Percentiles rank a stretch among this genome's conserved stretches.
Conservation (phyloP, 2,329 filamentous ascomycete genomes). For the Coniochaeta sp. region DNA sequence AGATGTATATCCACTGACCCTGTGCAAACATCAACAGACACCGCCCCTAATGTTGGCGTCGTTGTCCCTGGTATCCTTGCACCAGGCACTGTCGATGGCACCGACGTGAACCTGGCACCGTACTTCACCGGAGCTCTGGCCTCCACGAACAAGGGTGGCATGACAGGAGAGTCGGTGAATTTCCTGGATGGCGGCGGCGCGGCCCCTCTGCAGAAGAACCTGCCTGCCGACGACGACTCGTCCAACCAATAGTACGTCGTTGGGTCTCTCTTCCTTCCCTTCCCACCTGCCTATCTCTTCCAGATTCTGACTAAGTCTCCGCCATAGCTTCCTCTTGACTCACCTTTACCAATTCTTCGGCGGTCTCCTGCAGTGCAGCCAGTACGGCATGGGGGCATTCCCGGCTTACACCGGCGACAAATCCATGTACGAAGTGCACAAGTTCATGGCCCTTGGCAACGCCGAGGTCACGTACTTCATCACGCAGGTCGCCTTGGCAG, state of each 20-base stretch:
- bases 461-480: slow-evolving; percentile 53
- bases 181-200: slow-evolving; percentile 55
- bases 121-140: slow-evolving; percentile 51
- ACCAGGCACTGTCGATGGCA: slow-evolving; percentile 38
- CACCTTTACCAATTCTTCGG: slow-evolving; percentile 59
- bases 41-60: slow-evolving; percentile 43
- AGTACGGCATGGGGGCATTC: slow-evolving; percentile 40
- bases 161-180: slow-evolving; percentile 41
- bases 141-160: slow-evolving; percentile 44
- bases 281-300: background rate
- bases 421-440: slow-evolving; percentile 47
- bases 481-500: slow-evolving; percentile 45
- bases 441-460: slow-evolving; percentile 50
- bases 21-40: slow-evolving; percentile 28
- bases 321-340: slow-evolving; percentile 43
- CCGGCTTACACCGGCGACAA: slow-evolving; percentile 37
- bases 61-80: slow-evolving; percentile 51
- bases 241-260: slow-evolving; percentile 48
- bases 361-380: slow-evolving; percentile 45
- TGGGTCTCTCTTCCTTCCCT: background rate
- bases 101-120: slow-evolving; percentile 46
- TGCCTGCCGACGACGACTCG: slow-evolving; percentile 38
- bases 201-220: slow-evolving; percentile 45
- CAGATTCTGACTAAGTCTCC: background rate
- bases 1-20: background rate